Evolutionary conservation across 805 yeast genomes (phyloP), one percentile per base, ranked within the genome.

Genomic region (Candida endomychidarum): DNA sequence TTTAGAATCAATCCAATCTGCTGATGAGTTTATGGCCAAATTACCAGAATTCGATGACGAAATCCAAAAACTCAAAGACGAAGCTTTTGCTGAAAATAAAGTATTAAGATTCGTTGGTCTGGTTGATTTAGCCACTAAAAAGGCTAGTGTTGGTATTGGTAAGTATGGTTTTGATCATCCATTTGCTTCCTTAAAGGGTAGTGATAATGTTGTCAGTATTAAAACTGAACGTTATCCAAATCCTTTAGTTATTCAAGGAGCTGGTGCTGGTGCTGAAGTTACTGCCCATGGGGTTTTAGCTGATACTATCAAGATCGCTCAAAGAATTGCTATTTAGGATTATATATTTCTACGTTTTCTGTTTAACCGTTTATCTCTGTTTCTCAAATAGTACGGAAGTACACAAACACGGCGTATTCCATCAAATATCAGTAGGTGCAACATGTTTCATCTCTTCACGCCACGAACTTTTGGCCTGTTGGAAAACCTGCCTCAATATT

Each of bases 161-260:
- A 86, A 87, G 63, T 93, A 89, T 65, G 86, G 81, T 41, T 73
- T 75, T 42, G 83, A 91, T 53, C 98, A 93, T 63, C 98, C 99
- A 40, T 93, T 93, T 60, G 98, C 99, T 29, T 75, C 96, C 9
- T 77, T 93, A 61, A 85, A 86, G 71, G 99, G 99, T 37, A 86
- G 96, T 46, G 98, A 93, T 63, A 93, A 93, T 59, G 96, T 93
- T 44, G 83, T 93, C 46, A 82, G 97, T 16, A 85, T 93, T 69
- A 83, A 81, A 63, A 84, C 97, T 22, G 81, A 86, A 61, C 85
- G 99, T 70, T 93, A 93, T 67, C 78, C 83, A 28, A 88, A 87
- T 66, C 99, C 99, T 39, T 75, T 93, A 61, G 83, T 93, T 47
- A 77, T 93, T 54, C 99, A 93, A 75, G 99, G 99, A 67, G 99